A percentile compares a stretch with the other conserved stretches of the same genome.
phyloP scores from a whole-genome alignment of 73 alveolate genomes.

The Urostyla sp. region DNA sequence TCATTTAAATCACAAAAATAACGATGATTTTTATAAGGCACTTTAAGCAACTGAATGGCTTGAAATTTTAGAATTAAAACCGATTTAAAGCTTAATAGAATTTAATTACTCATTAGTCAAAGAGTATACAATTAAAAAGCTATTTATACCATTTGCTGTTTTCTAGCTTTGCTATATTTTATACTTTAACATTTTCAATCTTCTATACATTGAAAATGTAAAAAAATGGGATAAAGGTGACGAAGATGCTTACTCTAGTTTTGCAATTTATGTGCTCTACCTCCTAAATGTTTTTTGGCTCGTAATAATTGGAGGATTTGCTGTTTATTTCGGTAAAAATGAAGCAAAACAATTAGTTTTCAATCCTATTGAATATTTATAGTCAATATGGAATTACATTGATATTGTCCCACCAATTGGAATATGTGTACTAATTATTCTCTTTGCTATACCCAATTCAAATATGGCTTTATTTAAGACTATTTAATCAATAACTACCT shows the following conservation, averaged over 20 bases:
- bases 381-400: constrained; percentile 50
- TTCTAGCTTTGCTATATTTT: not conserved
- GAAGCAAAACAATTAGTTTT: constrained; percentile 19
- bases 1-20: not conserved
- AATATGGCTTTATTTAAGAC: not conserved
- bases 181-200: constrained; percentile 4
- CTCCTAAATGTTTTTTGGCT: too few relatives aligned
- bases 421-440: not conserved
- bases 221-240: not conserved
- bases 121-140: not conserved
- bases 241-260: not conserved
- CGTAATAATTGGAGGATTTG: not conserved
- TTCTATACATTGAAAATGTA: not conserved
- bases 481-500: constrained; percentile 6
- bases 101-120: constrained; percentile 44
- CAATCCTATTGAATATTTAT: constrained; percentile 18
- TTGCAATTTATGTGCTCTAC: not conserved
- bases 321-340: constrained; percentile 10
- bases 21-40: constrained; percentile 6
- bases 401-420: constrained; percentile 49
- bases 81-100: constrained; percentile 38
- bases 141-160: constrained; percentile 30
- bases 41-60: constrained; percentile 16
- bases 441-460: not conserved
- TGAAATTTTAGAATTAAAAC: not conserved